These are phyloP conservation scores for Eimeria acervulina DNA, from an alignment of 169 alveolate genomes.

Conservation along the genomic window DNA sequence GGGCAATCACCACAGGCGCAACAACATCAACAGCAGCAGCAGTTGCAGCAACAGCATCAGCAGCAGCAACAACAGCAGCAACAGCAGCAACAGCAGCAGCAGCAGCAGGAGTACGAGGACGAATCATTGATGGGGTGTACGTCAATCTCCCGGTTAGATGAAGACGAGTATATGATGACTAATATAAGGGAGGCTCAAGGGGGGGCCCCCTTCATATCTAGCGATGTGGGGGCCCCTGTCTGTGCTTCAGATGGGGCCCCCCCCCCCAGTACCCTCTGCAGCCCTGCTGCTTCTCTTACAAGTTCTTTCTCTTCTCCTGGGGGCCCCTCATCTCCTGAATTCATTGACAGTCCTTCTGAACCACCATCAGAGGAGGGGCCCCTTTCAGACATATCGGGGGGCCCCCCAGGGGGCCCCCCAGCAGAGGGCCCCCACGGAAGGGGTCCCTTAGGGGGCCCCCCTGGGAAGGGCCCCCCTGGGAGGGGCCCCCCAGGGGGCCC, in stretches of 20 bases:
- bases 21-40: slow-evolving; percentile 30
- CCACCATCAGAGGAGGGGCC: slow-evolving; percentile 7
- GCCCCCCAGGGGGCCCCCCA: slow-evolving; percentile 36
- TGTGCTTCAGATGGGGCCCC: background rate
- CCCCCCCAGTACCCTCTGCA: background rate
- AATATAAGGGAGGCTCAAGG: background rate
- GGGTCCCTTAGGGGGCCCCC: slow-evolving; percentile 10
- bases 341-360: background rate
- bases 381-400: too few species aligned
- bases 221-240: background rate
- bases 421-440: background rate
- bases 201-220: background rate
- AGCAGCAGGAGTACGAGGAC: background rate
- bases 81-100: background rate
- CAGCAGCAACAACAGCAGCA: background rate
- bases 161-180: background rate
- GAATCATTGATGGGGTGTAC: background rate
- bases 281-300: background rate
- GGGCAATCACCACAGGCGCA: background rate
- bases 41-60: slow-evolving; percentile 37
- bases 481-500: too few species aligned
- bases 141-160: background rate
- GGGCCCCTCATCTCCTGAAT: slow-evolving; percentile 12
- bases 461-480: too few species aligned
- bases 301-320: background rate